These are phyloP conservation scores for Trichophyton verrucosum DNA, from an alignment of 2,329 filamentous ascomycete species.

Conservation along the genomic window DNA sequence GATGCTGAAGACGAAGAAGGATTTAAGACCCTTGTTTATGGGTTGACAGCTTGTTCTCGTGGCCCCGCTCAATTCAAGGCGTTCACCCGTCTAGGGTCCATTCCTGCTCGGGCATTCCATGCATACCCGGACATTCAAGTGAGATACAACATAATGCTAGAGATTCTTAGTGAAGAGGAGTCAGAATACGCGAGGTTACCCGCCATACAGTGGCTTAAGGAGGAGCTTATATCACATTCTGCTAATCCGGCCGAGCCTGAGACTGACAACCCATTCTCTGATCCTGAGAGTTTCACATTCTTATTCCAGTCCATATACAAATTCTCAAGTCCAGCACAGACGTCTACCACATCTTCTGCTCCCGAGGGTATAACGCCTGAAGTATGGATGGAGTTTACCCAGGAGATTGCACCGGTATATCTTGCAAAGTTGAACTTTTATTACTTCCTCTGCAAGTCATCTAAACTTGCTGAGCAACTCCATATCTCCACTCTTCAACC, in stretches of 20 bases:
- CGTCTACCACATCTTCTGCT: constrained; percentile 22
- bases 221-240: constrained; percentile 33
- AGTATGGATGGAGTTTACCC: constrained; percentile 38
- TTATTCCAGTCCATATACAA: constrained; percentile 41
- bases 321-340: constrained; percentile 12
- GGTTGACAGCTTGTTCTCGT: constrained; percentile 27
- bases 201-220: constrained; percentile 49
- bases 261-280: constrained; percentile 20
- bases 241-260: background rate
- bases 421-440: constrained; percentile 48
- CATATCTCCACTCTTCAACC: constrained; percentile 30
- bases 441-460: constrained; percentile 40
- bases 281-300: constrained; percentile 25
- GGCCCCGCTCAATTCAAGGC: constrained; percentile 20
- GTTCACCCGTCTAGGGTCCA: constrained; percentile 26
- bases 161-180: constrained; percentile 43
- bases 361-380: constrained; percentile 5
- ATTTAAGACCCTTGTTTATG: constrained; percentile 42
- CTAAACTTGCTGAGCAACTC: constrained; percentile 35
- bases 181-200: constrained; percentile 45
- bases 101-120: constrained; percentile 32
- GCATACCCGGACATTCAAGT: constrained; percentile 41
- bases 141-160: constrained; percentile 43
- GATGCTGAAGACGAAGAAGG: constrained; percentile 37
- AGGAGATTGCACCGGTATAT: constrained; percentile 37